phyloP scores from a whole-genome alignment of 2,329 filamentous ascomycete genomes.

The Pseudocercospora macadamiae region DNA sequence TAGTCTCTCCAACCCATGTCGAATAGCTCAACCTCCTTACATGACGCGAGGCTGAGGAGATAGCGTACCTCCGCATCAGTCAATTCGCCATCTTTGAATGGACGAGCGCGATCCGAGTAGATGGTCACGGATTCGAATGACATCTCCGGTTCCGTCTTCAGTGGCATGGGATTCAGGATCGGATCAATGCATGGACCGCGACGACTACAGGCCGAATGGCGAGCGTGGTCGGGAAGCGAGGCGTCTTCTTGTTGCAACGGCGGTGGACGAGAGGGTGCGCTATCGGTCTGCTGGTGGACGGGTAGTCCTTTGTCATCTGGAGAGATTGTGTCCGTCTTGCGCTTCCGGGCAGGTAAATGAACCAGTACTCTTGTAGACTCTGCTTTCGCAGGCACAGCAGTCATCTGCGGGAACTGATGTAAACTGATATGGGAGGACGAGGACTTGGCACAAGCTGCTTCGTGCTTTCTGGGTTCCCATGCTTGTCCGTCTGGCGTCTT shows the following conservation, averaged over 20 bases:
- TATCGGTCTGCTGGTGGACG: too few species aligned
- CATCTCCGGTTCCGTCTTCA: not conserved
- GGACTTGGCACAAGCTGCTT: too few species aligned
- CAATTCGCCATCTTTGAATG: not conserved
- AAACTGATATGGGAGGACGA: too few species aligned
- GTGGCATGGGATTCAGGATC: not conserved
- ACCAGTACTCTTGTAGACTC: too few species aligned
- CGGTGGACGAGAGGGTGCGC: too few species aligned
- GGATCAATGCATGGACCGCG: not conserved
- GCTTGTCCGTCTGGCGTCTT: too few species aligned
- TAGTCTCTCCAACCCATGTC: not conserved
- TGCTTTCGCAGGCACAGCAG: too few species aligned
- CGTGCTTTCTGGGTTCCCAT: not conserved
- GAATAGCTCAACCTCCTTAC: not conserved
- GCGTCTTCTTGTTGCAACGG: too few species aligned
- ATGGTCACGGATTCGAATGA: not conserved
- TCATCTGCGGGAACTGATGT: too few species aligned
- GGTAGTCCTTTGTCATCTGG: too few species aligned
- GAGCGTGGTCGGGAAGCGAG: not conserved
- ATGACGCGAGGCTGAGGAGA: not conserved
- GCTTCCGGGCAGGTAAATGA: too few species aligned
- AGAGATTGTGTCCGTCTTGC: too few species aligned
- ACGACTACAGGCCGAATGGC: not conserved
- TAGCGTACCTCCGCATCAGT: not conserved
- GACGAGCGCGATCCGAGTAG: not conserved